Evolutionary conservation across 2,329 filamentous ascomycete species (phyloP).

Genomic region (Phaeosphaeria sp.): DNA sequence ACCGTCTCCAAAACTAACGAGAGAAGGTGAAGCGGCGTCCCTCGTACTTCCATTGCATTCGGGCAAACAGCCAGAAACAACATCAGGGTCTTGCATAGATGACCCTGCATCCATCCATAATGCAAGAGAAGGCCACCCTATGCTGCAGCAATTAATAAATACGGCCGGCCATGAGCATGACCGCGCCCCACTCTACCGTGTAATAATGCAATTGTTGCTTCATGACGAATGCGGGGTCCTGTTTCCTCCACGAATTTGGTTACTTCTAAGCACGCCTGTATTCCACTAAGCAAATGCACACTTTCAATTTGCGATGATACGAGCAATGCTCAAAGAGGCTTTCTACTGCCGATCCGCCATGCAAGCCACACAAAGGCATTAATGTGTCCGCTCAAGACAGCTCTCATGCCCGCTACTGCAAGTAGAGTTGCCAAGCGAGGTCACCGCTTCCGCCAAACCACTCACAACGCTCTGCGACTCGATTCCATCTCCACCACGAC

Average conservation of each 20-base stretch:
- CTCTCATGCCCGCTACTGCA: constrained; percentile 9
- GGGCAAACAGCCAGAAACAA: constrained; percentile 16
- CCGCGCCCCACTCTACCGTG: constrained; percentile 1
- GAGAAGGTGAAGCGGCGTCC: not conserved
- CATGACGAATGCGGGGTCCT: constrained; percentile 3
- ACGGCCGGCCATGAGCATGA: constrained; percentile 9
- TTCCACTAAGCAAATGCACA: not conserved
- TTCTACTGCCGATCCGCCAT: constrained; percentile 10
- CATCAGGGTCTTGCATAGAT: constrained; percentile 8
- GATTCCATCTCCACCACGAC: constrained; percentile 25
- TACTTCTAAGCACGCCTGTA: not conserved
- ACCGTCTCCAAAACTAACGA: constrained; percentile 32
- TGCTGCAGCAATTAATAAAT: constrained; percentile 8
- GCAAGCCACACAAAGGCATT: constrained; percentile 12
- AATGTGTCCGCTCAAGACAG: constrained; percentile 14
- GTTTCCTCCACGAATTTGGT: not conserved
- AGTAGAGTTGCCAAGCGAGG: constrained; percentile 19
- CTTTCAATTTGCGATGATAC: constrained; percentile 6
- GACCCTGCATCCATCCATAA: constrained; percentile 3
- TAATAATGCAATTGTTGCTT: constrained; percentile 12
- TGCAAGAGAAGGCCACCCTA: not conserved
- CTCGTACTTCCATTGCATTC: not conserved
- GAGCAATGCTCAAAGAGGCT: constrained; percentile 5
- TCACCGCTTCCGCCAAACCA: constrained; percentile 17
- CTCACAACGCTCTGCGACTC: constrained; percentile 17